A percentile compares a stretch with the other conserved stretches of the same genome.
phyloP scores from a whole-genome alignment of 495 filamentous ascomycete genomes.

The Xanthoparmelia taractica region DNA sequence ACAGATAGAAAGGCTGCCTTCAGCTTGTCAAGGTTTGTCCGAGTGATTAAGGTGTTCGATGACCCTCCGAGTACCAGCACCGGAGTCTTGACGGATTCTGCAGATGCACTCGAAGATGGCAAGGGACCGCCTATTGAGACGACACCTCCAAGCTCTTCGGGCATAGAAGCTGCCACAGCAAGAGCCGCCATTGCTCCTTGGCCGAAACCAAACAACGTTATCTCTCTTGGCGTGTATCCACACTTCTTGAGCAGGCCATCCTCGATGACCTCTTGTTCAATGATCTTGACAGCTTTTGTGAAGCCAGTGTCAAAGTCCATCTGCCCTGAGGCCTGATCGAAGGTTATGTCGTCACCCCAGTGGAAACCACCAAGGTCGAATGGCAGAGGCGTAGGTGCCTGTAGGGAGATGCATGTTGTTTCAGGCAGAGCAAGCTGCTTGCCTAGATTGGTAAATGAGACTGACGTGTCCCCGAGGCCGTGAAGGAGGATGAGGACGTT shows the following conservation, averaged over 20 bases:
- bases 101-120: slow-evolving; percentile 40
- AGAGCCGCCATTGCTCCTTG: slow-evolving; percentile 81
- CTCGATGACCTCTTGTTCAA: slow-evolving; percentile 52
- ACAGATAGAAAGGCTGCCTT: slow-evolving; percentile 64
- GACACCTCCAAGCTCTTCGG: slow-evolving; percentile 46
- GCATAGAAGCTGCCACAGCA: slow-evolving; percentile 39
- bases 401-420: slow-evolving; percentile 68
- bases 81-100: slow-evolving; percentile 59
- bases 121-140: slow-evolving; percentile 71
- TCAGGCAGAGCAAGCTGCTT: slow-evolving; percentile 70
- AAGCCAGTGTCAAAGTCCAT: slow-evolving; percentile 81
- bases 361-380: slow-evolving; percentile 72
- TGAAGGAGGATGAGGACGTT: slow-evolving; percentile 82
- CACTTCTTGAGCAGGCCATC: slow-evolving; percentile 57
- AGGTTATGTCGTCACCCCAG: slow-evolving; percentile 84
- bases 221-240: slow-evolving; percentile 58
- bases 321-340: slow-evolving; percentile 53
- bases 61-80: slow-evolving; percentile 64
- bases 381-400: slow-evolving; percentile 65
- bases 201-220: slow-evolving; percentile 76
- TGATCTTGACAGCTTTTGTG: slow-evolving; percentile 39
- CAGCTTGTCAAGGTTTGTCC: slow-evolving; percentile 52
- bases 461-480: slow-evolving; percentile 73
- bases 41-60: slow-evolving; percentile 53
- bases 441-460: slow-evolving; percentile 63